Conservation (phyloP, 495 filamentous ascomycete genomes). For the Lasiosphaeria miniovina region DNA sequence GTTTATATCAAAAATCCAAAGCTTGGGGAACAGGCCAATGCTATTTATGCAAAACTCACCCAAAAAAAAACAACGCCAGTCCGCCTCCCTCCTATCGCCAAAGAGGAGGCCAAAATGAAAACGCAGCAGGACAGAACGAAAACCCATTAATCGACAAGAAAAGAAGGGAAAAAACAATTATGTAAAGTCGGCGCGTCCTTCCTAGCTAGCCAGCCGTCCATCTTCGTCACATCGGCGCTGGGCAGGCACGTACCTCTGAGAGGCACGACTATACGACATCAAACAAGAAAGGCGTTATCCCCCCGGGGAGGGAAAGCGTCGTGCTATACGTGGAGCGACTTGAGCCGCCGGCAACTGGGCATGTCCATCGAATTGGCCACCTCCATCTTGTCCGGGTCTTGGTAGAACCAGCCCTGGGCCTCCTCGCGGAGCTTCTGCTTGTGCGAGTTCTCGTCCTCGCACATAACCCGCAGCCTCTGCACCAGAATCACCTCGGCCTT, state of each 20-base stretch:
- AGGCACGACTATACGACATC: too few relatives aligned
- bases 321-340: conserved; percentile 14
- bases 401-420: conserved; percentile 86
- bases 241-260: too few relatives aligned
- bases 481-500: conserved; percentile 72
- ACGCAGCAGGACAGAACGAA: background rate
- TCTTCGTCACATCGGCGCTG: background rate
- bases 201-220: background rate
- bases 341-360: conserved; percentile 38
- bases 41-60: background rate
- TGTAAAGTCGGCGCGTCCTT: background rate
- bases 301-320: background rate
- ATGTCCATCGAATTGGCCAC: conserved; percentile 39
- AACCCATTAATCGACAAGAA: background rate
- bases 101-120: background rate
- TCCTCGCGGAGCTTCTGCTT: conserved; percentile 67
- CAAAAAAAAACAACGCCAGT: background rate
- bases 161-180: background rate
- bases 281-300: background rate
- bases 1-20: background rate
- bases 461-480: conserved; percentile 59
- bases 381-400: conserved; percentile 71
- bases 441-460: conserved; percentile 64
- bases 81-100: background rate
- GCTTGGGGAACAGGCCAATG: background rate